These are phyloP conservation scores for Fusarium succisae DNA, from an alignment of 2,329 filamentous ascomycete genomes.

Conservation along the genomic window DNA sequence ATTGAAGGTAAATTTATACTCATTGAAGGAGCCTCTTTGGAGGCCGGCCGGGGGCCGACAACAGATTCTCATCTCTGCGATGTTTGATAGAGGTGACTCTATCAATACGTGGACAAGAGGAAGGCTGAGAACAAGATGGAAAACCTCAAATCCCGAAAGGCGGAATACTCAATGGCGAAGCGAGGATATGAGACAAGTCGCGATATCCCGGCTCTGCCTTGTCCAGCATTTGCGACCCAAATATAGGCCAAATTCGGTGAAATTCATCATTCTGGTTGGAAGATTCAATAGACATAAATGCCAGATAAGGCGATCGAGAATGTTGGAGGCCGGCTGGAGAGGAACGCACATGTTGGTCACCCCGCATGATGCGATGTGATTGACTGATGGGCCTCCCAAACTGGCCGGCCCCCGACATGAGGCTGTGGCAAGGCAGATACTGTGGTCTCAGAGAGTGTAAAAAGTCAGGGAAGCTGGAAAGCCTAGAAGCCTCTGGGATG, in stretches of 20 bases:
- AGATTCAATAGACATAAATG: neutral
- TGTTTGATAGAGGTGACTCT: neutral
- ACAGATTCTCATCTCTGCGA: neutral
- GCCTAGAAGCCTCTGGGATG: no score
- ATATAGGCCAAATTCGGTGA: neutral
- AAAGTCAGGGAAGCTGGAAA: neutral
- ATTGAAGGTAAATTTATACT: neutral
- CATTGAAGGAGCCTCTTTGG: neutral
- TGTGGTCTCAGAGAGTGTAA: neutral
- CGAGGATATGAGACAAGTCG: neutral
- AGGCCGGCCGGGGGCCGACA: constrained; percentile 17
- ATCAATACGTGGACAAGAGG: neutral
- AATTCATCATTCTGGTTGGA: neutral
- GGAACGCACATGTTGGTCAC: constrained; percentile 8
- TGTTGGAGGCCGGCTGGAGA: constrained; percentile 1
- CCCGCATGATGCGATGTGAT: constrained; percentile 30
- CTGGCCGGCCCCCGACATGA: constrained; percentile 21
- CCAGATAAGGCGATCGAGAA: neutral
- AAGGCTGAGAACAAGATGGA: neutral
- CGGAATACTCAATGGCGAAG: neutral
- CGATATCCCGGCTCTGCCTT: constrained; percentile 17
- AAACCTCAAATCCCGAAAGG: neutral
- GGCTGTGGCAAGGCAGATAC: constrained; percentile 19
- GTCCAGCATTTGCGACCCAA: constrained; percentile 24
- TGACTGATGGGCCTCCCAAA: constrained; percentile 36